phyloP scores from a whole-genome alignment of 331 rosid species.

The Telfairia occidentalis region DNA sequence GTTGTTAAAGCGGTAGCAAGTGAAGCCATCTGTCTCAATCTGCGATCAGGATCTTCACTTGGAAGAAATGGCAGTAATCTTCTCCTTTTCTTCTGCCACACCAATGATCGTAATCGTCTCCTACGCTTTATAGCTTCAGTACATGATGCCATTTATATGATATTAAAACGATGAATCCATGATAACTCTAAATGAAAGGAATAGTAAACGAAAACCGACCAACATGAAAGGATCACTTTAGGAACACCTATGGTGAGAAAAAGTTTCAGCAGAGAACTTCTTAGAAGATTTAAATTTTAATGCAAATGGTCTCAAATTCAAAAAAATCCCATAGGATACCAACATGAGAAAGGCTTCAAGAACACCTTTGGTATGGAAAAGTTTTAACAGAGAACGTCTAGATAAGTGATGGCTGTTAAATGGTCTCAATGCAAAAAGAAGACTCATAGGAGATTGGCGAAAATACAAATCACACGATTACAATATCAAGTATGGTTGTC shows the following conservation, averaged over 20 bases:
- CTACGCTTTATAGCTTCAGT: constrained; percentile 54
- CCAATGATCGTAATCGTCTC: constrained; percentile 45
- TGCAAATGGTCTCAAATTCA: neutral
- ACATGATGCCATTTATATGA: constrained; percentile 19
- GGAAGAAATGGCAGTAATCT: constrained; percentile 62
- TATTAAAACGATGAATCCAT: constrained; percentile 16
- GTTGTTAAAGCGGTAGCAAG: constrained; percentile 69
- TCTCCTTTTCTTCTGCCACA: constrained; percentile 62
- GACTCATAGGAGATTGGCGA: neutral
- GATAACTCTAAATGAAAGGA: neutral
- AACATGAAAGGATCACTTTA: neutral
- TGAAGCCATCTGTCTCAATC: constrained; percentile 64
- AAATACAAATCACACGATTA: neutral
- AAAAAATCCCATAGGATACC: neutral
- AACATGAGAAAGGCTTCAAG: neutral
- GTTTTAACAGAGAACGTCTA: neutral
- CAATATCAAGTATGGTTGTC: neutral
- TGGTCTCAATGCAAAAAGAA: neutral
- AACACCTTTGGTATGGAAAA: neutral
- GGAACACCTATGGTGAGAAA: neutral
- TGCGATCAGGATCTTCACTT: constrained; percentile 44
- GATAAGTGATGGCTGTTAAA: neutral
- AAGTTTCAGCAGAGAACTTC: neutral
- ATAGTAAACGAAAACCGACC: neutral
- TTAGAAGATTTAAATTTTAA: neutral